phyloP scores from a whole-genome alignment of 2,329 filamentous ascomycete species.

The Chaetomium sp. region DNA sequence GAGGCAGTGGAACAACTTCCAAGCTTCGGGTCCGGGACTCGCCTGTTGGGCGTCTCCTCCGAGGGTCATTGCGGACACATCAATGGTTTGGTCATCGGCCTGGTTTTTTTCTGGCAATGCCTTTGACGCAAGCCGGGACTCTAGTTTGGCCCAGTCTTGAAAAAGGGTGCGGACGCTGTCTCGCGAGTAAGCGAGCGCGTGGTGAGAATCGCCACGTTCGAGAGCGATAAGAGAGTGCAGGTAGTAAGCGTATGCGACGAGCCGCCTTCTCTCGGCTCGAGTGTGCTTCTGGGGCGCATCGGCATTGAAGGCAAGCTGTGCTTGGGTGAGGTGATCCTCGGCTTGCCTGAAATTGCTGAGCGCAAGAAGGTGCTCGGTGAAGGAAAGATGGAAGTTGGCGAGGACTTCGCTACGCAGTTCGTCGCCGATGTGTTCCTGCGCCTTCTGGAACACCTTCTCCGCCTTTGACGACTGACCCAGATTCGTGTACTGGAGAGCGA shows the following conservation, averaged over 20 bases:
- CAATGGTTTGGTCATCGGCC: conserved; percentile 36
- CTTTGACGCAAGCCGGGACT: conserved; percentile 41
- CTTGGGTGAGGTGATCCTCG: conserved; percentile 46
- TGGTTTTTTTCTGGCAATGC: conserved; percentile 19
- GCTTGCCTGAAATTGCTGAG: conserved; percentile 68
- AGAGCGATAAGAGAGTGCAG: conserved; percentile 67
- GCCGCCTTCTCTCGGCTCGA: conserved; percentile 47
- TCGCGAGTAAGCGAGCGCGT: conserved; percentile 60
- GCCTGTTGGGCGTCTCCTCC: conserved; percentile 34
- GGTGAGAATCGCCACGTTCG: conserved; percentile 61
- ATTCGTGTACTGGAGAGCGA: conserved; percentile 56
- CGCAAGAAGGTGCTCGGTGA: conserved; percentile 72
- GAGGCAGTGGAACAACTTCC: conserved; percentile 75
- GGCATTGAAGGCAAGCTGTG: conserved; percentile 43
- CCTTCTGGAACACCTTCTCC: conserved; percentile 57
- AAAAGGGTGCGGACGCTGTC: conserved; percentile 59
- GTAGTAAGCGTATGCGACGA: conserved; percentile 62
- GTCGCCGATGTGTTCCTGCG: conserved; percentile 52
- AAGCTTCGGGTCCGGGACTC: conserved; percentile 68
- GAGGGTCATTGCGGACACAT: conserved; percentile 36
- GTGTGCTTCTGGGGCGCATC: conserved; percentile 32
- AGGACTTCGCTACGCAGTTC: conserved; percentile 45
- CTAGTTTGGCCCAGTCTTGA: conserved; percentile 58
- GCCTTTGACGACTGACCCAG: conserved; percentile 57
- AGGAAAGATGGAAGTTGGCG: conserved; percentile 65